phyloP scores from a whole-genome alignment of 805 yeast species.

The Metschnikowia lachancei region DNA sequence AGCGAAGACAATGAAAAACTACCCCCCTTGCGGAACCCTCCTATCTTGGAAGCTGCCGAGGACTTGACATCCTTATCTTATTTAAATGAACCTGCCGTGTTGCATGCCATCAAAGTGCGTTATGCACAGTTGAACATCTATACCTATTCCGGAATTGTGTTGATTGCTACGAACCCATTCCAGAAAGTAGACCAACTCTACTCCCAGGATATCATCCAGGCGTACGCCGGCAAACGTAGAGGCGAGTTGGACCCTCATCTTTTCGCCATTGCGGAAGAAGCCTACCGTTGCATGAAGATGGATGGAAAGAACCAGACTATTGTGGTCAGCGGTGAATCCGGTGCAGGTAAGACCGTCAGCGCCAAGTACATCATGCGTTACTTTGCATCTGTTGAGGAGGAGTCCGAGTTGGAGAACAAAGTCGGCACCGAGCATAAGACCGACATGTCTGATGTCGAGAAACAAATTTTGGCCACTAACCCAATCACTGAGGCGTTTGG shows the following conservation, averaged over 20 bases:
- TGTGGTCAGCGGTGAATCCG: conserved; percentile 96
- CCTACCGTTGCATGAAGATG: conserved; percentile 89
- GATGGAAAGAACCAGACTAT: conserved; percentile 88
- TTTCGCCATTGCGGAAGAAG: conserved; percentile 97
- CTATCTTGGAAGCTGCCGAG: conserved; percentile 87
- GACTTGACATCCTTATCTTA: conserved; percentile 91
- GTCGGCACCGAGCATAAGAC: conserved; percentile 38
- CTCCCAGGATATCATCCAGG: conserved; percentile 89
- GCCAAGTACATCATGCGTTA: conserved; percentile 98
- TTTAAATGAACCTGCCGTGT: conserved; percentile 92
- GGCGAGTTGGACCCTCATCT: conserved; percentile 97
- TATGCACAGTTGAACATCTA: conserved; percentile 88
- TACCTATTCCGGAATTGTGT: conserved; percentile 94
- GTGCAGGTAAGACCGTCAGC: conserved; percentile 97
- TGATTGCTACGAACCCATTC: conserved; percentile 95
- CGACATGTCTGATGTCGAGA: conserved; percentile 88
- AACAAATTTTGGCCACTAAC: conserved; percentile 92
- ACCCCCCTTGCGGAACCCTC: conserved; percentile 88
- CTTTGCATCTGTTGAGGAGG: conserved; percentile 86
- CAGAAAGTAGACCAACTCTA: conserved; percentile 88
- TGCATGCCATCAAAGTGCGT: conserved; percentile 87
- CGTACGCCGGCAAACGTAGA: conserved; percentile 87
- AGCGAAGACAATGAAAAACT: conserved; percentile 55
- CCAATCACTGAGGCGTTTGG: conserved; percentile 98
- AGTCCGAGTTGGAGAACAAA: conserved; percentile 31